Base-by-base conservation (phyloP, 1,284 basidiomycete genomes). In the Sanguinoderma infundibulare region DNA sequence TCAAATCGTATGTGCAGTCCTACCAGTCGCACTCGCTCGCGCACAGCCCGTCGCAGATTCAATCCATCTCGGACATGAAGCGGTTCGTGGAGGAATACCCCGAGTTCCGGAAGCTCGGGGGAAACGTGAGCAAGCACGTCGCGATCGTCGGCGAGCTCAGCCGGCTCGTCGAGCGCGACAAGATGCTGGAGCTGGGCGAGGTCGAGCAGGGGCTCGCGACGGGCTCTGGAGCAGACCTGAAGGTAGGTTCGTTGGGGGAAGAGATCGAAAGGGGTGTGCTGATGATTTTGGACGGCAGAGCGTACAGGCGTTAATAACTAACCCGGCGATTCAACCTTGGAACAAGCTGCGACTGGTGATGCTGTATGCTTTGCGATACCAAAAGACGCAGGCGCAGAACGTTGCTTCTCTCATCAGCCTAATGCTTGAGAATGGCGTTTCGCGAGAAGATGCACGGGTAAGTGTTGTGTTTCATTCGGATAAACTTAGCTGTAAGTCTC, bases 61-160 rank as follows among this genome's bases (percentile, higher is more conserved):
- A 98, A 74, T 98, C 97, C 0, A 95, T 99, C 61, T 81, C 90
- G 8, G 98, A 99, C 72, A 98, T 98, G 96, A 98, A 98, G 75
- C 87, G 87, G 22, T 99, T 99, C 71, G 93, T 99, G 3, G 98
- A 99, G 74, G 96, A 98, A 70, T 99, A 98, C 77, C 98, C 98
- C 2, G 98, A 99, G 75, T 98, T 99, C 74, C 84, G 91, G 67
- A 96, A 96, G 72, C 83, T 99, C 34, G 95, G 98, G 3, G 96
- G 96, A 24, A 99, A 99, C 75, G 98, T 99, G 34, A 95, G 92
- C 77, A 99, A 99, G 77, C 98, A 99, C 72, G 98, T 99, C 24
- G 93, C 96, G 8, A 79, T 99, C 12, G 95, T 99, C 0, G 97
- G 97, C 38, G 98, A 99, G 75, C 83, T 99, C 62, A 98, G 95